Percentiles rank a stretch among this genome's conserved stretches.
Conservation (phyloP, 495 filamentous ascomycete species). For the Tuber umbilicatum region DNA sequence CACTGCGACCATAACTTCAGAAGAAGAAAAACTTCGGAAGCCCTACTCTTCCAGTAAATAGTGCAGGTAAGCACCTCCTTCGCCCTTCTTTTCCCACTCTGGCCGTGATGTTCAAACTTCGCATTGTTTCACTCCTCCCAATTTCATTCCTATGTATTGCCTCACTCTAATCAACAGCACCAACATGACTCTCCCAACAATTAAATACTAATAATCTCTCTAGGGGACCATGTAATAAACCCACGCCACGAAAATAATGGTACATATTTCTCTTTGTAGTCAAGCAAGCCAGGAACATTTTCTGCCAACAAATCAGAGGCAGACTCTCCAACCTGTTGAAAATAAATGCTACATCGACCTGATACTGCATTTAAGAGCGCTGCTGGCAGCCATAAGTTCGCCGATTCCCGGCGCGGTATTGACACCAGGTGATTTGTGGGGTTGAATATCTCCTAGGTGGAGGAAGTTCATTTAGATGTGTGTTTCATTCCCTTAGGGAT, state of each 20-base stretch:
- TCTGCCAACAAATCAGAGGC: conserved; percentile 46
- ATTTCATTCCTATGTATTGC: conserved; percentile 13
- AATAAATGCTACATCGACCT: conserved; percentile 59
- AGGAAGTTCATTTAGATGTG: conserved; percentile 53
- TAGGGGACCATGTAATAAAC: conserved; percentile 32
- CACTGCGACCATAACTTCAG: not conserved
- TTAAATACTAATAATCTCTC: conserved; percentile 2
- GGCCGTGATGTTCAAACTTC: not conserved
- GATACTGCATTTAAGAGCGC: conserved; percentile 55
- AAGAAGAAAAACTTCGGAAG: not conserved
- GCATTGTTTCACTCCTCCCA: conserved; percentile 17
- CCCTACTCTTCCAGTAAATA: not conserved
- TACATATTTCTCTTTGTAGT: conserved; percentile 16
- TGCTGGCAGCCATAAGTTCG: conserved; percentile 46
- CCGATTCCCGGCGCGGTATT: conserved; percentile 46
- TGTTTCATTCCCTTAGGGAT: conserved; percentile 57
- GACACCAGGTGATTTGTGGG: conserved; percentile 63
- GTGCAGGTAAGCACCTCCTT: not conserved
- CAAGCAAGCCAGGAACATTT: conserved; percentile 48
- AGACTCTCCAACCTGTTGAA: conserved; percentile 47
- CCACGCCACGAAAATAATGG: conserved; percentile 49
- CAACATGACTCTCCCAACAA: not conserved
- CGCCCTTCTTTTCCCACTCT: not conserved
- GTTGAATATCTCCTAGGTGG: conserved; percentile 61
- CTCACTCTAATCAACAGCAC: not conserved